Percentiles rank a stretch among this genome's conserved stretches.
Conservation (phyloP, 805 yeast species). For the Ogataea ramenticola region DNA sequence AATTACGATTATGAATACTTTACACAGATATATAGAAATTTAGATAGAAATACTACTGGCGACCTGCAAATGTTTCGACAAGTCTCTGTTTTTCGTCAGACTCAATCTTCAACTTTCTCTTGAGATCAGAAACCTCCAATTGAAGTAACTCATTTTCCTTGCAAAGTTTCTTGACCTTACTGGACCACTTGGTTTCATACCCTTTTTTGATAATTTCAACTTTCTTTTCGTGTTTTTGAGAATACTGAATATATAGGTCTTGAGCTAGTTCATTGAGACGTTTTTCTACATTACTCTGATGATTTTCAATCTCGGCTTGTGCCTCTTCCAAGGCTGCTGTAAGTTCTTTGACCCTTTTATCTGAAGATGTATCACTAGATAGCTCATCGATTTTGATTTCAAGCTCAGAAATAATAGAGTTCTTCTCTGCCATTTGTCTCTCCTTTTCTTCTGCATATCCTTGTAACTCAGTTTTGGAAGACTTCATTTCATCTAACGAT, state of each 20-base stretch:
- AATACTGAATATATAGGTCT: slow-evolving; percentile 64
- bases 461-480: slow-evolving; percentile 6
- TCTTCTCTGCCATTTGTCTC: neutral
- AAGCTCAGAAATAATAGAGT: neutral
- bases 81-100: slow-evolving; percentile 48
- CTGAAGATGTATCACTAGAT: neutral
- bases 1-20: too few relatives aligned
- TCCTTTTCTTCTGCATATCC: slow-evolving; percentile 5
- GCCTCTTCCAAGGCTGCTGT: slow-evolving; percentile 9
- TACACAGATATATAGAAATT: too few relatives aligned
- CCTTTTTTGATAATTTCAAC: slow-evolving; percentile 54
- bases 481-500: slow-evolving; percentile 4
- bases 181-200: slow-evolving; percentile 46
- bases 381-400: neutral
- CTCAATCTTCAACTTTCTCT: slow-evolving; percentile 41
- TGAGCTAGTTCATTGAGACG: slow-evolving; percentile 58
- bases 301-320: slow-evolving; percentile 20
- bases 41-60: too few relatives aligned
- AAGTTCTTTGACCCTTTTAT: neutral
- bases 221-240: slow-evolving; percentile 71
- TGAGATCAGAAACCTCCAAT: slow-evolving; percentile 47
- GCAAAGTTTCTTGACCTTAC: slow-evolving; percentile 33
- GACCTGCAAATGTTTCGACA: slow-evolving; percentile 39
- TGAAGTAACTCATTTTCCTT: slow-evolving; percentile 37
- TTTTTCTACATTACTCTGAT: slow-evolving; percentile 44